A percentile compares a stretch with the other conserved stretches of the same genome.
Evolutionary conservation across 73 alveolate genomes (phyloP).

Genomic region (Breviolum minutum): DNA sequence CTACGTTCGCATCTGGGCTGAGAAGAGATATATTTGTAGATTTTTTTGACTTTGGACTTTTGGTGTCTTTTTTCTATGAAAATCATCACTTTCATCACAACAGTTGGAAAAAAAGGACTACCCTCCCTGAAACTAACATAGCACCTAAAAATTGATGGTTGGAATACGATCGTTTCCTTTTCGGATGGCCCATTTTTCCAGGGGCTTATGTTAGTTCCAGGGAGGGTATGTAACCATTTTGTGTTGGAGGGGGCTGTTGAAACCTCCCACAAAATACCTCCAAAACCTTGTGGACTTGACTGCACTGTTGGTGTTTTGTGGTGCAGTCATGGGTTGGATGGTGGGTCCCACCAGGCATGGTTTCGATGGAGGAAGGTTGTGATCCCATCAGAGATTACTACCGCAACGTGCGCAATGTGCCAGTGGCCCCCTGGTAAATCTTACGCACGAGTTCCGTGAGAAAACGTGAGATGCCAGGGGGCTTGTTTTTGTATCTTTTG

Average conservation of each 20-base stretch:
- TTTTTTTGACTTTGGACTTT: neutral
- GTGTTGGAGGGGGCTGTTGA: neutral
- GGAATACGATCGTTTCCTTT: too few species aligned
- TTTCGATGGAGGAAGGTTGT: slow-evolving; percentile 49
- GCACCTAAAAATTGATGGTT: too few species aligned
- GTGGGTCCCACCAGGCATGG: slow-evolving; percentile 24
- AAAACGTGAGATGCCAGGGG: too few species aligned
- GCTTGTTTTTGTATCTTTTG: too few species aligned
- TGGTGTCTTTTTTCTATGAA: too few species aligned
- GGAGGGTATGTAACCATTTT: neutral
- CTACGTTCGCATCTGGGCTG: neutral
- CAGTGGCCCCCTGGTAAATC: slow-evolving; percentile 14
- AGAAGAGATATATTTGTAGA: neutral
- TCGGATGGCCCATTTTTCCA: neutral
- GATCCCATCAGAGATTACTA: slow-evolving; percentile 77
- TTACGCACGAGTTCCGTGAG: too few species aligned
- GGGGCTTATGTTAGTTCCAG: neutral
- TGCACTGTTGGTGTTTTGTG: neutral
- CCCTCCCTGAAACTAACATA: too few species aligned
- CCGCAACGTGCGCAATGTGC: slow-evolving; percentile 38
- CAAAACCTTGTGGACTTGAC: neutral
- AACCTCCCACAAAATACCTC: neutral
- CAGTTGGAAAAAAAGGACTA: too few species aligned
- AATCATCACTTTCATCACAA: too few species aligned
- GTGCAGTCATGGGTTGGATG: neutral